phyloP scores from a whole-genome alignment of 2,329 filamentous ascomycete genomes.

The Bipolaris gigantea region DNA sequence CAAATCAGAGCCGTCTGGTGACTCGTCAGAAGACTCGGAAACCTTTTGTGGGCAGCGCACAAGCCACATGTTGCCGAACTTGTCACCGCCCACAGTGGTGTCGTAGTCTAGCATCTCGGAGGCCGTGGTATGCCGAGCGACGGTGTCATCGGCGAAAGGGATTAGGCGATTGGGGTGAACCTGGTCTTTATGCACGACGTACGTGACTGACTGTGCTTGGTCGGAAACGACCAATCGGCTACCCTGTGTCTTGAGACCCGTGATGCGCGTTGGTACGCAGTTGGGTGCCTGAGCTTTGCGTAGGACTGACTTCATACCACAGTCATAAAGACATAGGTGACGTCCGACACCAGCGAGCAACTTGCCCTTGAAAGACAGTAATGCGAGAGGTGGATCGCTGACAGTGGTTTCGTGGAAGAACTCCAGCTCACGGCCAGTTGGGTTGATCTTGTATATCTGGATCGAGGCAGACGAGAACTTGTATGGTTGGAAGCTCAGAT shows the following conservation, averaged over 20 bases:
- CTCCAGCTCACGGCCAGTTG: slow-evolving; percentile 84
- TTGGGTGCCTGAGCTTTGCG: slow-evolving; percentile 81
- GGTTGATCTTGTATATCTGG: slow-evolving; percentile 86
- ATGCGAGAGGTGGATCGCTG: slow-evolving; percentile 84
- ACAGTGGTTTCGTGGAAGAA: slow-evolving; percentile 97
- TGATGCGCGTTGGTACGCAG: slow-evolving; percentile 79
- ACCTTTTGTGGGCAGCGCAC: slow-evolving; percentile 83
- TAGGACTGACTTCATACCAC: slow-evolving; percentile 88
- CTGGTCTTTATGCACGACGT: slow-evolving; percentile 83
- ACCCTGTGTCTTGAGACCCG: slow-evolving; percentile 85
- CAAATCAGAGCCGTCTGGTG: slow-evolving; percentile 87
- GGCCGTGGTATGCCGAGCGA: slow-evolving; percentile 87
- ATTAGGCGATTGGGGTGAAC: slow-evolving; percentile 83
- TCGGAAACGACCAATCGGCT: slow-evolving; percentile 91
- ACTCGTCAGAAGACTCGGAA: slow-evolving; percentile 88
- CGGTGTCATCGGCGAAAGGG: slow-evolving; percentile 87
- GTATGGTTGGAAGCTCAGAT: slow-evolving; percentile 78
- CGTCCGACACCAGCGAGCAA: slow-evolving; percentile 83
- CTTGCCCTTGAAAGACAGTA: slow-evolving; percentile 89
- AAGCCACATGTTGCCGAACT: slow-evolving; percentile 96
- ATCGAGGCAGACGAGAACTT: slow-evolving; percentile 76
- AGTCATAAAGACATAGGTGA: slow-evolving; percentile 83
- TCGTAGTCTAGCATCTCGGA: slow-evolving; percentile 97
- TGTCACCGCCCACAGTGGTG: slow-evolving; percentile 90
- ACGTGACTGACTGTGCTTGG: slow-evolving; percentile 87